Conservation (phyloP, 192 early-diverging fungal species). For the Geranomyces michiganensis region DNA sequence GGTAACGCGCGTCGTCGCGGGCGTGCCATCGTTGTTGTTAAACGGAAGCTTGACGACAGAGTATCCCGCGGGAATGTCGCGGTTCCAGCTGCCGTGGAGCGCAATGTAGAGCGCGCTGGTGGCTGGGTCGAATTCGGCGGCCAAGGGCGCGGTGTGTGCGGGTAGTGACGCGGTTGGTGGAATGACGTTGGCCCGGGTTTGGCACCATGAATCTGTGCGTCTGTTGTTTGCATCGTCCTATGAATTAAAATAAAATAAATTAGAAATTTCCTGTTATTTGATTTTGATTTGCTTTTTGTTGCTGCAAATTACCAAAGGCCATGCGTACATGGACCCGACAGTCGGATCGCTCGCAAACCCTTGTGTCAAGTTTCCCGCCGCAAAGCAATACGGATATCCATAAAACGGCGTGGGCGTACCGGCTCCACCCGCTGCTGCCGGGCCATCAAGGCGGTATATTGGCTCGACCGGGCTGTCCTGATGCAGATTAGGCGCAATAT, state of each 20-base stretch:
- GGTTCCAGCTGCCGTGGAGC: slow-evolving; percentile 50
- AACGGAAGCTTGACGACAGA: slow-evolving; percentile 41
- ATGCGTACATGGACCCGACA: slow-evolving; percentile 34
- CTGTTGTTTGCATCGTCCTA: slow-evolving; percentile 25
- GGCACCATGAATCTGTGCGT: slow-evolving; percentile 47
- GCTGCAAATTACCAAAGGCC: slow-evolving; percentile 20
- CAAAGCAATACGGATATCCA: slow-evolving; percentile 51
- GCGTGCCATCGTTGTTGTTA: neutral
- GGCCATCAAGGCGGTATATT: slow-evolving; percentile 37
- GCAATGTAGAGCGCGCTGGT: slow-evolving; percentile 27
- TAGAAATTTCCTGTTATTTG: neutral
- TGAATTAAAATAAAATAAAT: neutral
- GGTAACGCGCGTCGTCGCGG: neutral
- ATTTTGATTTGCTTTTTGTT: no score
- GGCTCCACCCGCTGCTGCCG: neutral
- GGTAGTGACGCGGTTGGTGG: slow-evolving; percentile 30
- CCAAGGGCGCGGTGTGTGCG: slow-evolving; percentile 46
- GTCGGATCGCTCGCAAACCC: slow-evolving; percentile 25
- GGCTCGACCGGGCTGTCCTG: slow-evolving; percentile 43
- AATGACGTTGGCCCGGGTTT: slow-evolving; percentile 37
- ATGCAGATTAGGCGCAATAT: slow-evolving; percentile 29
- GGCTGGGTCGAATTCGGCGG: slow-evolving; percentile 27
- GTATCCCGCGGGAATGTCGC: slow-evolving; percentile 41
- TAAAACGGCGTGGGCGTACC: slow-evolving; percentile 28
- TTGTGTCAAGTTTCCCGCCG: slow-evolving; percentile 37